Conservation (phyloP, 2,329 filamentous ascomycete species). For the Ophiostoma sp. region DNA sequence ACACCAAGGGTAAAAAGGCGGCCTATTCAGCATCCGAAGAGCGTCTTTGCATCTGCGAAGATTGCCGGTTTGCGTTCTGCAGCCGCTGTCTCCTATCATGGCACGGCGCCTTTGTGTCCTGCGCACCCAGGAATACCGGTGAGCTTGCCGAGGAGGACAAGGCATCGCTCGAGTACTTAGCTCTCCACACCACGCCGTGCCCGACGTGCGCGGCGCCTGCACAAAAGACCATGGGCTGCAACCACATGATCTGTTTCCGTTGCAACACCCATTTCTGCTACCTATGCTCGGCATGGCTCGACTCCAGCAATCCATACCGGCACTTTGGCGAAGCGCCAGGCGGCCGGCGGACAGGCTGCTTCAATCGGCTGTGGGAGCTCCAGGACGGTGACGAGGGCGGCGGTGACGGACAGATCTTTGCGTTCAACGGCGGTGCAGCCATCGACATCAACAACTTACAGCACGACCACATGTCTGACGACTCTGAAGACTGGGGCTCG, state of each 20-base stretch:
- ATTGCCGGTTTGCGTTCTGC: slow-evolving; percentile 90
- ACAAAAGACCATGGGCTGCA: slow-evolving; percentile 92
- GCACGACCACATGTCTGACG: slow-evolving; percentile 32
- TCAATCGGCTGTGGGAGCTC: slow-evolving; percentile 85
- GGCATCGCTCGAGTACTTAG: slow-evolving; percentile 81
- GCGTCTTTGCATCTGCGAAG: slow-evolving; percentile 79
- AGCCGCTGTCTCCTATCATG: slow-evolving; percentile 69
- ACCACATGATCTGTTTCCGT: slow-evolving; percentile 92
- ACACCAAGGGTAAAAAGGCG: slow-evolving; percentile 24
- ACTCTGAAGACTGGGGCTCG: neutral
- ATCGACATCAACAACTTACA: slow-evolving; percentile 32
- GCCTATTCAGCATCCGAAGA: slow-evolving; percentile 49
- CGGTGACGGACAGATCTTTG: slow-evolving; percentile 42
- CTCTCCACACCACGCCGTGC: slow-evolving; percentile 79
- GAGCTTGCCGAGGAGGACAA: slow-evolving; percentile 63
- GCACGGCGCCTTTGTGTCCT: slow-evolving; percentile 83
- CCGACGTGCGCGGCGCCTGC: slow-evolving; percentile 82
- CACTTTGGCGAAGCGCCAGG: slow-evolving; percentile 74
- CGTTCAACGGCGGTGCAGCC: slow-evolving; percentile 41
- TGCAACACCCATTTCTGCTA: slow-evolving; percentile 96
- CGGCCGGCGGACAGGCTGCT: slow-evolving; percentile 64
- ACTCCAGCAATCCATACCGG: slow-evolving; percentile 75
- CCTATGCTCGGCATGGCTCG: slow-evolving; percentile 84
- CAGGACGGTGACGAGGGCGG: slow-evolving; percentile 73
- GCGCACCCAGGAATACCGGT: slow-evolving; percentile 62